Percentiles rank a stretch among this genome's conserved stretches.
phyloP scores from a whole-genome alignment of 441 rosid species.

The Pelargonium exstipulatum region DNA sequence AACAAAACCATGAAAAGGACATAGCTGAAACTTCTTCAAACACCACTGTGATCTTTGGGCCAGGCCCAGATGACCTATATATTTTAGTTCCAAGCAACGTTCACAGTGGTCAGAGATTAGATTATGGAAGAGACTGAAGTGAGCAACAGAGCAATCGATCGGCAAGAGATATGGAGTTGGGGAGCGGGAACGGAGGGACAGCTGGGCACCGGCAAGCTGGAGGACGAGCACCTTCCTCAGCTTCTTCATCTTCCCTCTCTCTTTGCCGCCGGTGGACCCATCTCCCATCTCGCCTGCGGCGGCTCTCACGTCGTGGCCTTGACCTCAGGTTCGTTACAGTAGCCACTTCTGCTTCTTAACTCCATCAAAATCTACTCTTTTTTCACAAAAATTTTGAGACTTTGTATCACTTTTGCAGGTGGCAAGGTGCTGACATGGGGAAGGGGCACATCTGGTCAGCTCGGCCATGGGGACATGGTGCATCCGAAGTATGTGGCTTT shows the following conservation, averaged over 20 bases:
- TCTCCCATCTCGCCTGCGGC: slow-evolving; percentile 60
- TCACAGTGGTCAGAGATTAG: no score
- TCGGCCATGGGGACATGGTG: slow-evolving; percentile 64
- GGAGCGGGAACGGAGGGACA: slow-evolving; percentile 95
- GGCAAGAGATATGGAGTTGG: slow-evolving; percentile 71
- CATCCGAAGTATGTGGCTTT: slow-evolving; percentile 40
- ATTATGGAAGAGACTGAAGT: slow-evolving; percentile 21
- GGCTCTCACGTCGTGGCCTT: slow-evolving; percentile 73
- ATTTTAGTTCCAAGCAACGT: no score
- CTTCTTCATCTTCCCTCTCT: slow-evolving; percentile 46
- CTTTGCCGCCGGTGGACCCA: slow-evolving; percentile 32
- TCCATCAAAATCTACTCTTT: no score
- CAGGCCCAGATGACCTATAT: no score
- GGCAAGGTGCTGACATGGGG: slow-evolving; percentile 83
- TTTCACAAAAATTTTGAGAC: no score
- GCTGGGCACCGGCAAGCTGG: slow-evolving; percentile 52
- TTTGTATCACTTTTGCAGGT: slow-evolving; percentile 27
- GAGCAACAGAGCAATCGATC: not conserved
- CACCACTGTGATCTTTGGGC: no score
- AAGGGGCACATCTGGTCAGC: slow-evolving; percentile 80
- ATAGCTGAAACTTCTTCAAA: no score
- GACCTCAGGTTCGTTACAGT: slow-evolving; percentile 28
- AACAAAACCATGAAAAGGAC: no score
- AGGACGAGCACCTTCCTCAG: slow-evolving; percentile 70
- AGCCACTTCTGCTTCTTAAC: not conserved